A percentile compares a stretch with the other conserved stretches of the same genome.
Conservation (phyloP, 2,329 filamentous ascomycete species). For the Fusarium sp. region DNA sequence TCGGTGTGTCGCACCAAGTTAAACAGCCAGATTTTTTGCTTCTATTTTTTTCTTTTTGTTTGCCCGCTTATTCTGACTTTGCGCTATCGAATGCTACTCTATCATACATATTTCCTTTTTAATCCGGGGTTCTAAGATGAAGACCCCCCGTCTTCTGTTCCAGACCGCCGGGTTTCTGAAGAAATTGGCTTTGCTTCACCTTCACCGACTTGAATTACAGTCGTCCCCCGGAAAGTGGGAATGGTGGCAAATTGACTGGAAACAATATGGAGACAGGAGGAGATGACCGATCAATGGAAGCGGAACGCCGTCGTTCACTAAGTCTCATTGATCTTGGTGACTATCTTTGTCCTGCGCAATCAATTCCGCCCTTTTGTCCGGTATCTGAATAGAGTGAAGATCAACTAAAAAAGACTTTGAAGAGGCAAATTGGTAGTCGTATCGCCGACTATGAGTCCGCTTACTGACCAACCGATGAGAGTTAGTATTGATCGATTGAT, state of each 20-base stretch:
- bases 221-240: slow-evolving; percentile 22
- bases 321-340: slow-evolving; percentile 23
- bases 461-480: slow-evolving; percentile 10
- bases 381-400: neutral
- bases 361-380: slow-evolving; percentile 15
- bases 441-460: neutral
- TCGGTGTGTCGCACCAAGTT: slow-evolving; percentile 16
- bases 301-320: slow-evolving; percentile 24
- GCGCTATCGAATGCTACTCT: slow-evolving; percentile 5
- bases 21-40: slow-evolving; percentile 21
- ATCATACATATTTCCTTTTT: slow-evolving; percentile 27
- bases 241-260: slow-evolving; percentile 41
- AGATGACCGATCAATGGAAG: slow-evolving; percentile 1
- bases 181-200: slow-evolving; percentile 11
- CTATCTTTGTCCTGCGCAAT: neutral
- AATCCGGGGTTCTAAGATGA: slow-evolving; percentile 41
- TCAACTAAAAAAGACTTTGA: neutral
- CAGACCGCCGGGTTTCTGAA: slow-evolving; percentile 40
- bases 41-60: slow-evolving; percentile 27
- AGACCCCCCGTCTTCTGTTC: slow-evolving; percentile 28
- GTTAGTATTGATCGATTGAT: neutral
- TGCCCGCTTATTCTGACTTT: slow-evolving; percentile 6
- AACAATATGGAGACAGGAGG: slow-evolving; percentile 5
- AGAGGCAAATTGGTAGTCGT: slow-evolving; percentile 20
- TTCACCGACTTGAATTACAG: slow-evolving; percentile 42